A percentile compares a stretch with the other conserved stretches of the same genome.
Evolutionary conservation across 306 rosid species (phyloP).

Genomic region (Casuarina equisetifolia): DNA sequence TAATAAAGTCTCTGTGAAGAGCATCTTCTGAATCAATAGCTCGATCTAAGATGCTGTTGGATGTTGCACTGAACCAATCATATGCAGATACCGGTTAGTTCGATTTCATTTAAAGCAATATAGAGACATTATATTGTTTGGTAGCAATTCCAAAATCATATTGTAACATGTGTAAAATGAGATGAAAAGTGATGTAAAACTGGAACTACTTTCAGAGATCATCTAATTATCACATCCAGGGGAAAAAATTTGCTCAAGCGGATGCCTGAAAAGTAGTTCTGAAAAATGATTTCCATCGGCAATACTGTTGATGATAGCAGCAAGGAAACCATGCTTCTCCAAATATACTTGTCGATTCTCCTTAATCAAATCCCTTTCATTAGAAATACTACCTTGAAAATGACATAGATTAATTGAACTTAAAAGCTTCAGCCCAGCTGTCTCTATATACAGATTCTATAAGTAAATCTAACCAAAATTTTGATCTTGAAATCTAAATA

Average conservation of each 20-base stretch:
- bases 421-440: neutral
- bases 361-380: no score
- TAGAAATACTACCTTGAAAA: neutral
- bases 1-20: slow-evolving; percentile 69
- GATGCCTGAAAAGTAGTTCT: neutral
- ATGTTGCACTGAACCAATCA: slow-evolving; percentile 74
- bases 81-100: slow-evolving; percentile 30
- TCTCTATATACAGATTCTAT: neutral
- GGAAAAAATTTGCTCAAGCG: neutral
- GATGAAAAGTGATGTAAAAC: neutral
- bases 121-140: neutral
- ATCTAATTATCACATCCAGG: neutral
- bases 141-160: neutral
- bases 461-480: neutral
- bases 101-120: slow-evolving; percentile 33
- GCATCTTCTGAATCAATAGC: slow-evolving; percentile 96
- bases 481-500: neutral
- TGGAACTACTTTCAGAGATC: neutral
- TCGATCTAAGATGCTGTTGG: slow-evolving; percentile 95
- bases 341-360: no score
- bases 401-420: neutral
- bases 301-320: no score
- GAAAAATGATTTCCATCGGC: neutral
- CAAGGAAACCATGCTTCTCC: no score
- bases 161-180: neutral